Evolutionary conservation across 345 rosid genomes (phyloP).

Genomic region (Hibiscus syriacus): DNA sequence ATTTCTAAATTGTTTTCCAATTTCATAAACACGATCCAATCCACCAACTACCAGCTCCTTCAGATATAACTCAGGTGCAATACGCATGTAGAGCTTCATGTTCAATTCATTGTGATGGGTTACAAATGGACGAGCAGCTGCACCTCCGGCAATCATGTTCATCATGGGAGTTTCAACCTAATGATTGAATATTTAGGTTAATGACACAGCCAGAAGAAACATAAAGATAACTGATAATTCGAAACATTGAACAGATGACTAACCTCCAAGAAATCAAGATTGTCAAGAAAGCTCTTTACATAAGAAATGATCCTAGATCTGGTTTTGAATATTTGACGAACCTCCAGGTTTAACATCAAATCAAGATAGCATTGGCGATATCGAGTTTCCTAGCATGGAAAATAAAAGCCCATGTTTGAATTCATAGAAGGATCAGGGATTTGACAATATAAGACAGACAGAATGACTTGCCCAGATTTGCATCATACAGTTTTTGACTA

Average conservation of each 20-base stretch:
- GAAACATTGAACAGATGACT: not conserved
- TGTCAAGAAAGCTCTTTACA: constrained; percentile 64
- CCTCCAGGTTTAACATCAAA: constrained; percentile 74
- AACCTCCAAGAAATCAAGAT: constrained; percentile 74
- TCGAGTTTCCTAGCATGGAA: constrained; percentile 61
- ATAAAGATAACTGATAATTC: not conserved
- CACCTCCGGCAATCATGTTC: constrained; percentile 99
- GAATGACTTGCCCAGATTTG: not conserved
- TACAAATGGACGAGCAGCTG: constrained; percentile 92
- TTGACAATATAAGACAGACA: constrained; percentile 1
- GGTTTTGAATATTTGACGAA: constrained; percentile 65
- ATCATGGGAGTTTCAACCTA: constrained; percentile 98
- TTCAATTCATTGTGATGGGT: constrained; percentile 91
- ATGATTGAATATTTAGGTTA: not conserved
- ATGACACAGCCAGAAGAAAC: not conserved
- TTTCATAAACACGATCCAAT: constrained; percentile 81
- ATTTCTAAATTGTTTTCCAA: constrained; percentile 94
- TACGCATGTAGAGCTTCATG: constrained; percentile 87
- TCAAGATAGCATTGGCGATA: constrained; percentile 90
- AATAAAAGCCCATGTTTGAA: not conserved
- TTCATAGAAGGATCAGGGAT: not conserved
- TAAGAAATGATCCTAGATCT: constrained; percentile 56
- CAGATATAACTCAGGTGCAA: constrained; percentile 90
- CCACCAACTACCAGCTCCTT: constrained; percentile 96
- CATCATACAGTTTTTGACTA: not conserved